A percentile compares a stretch with the other conserved stretches of the same genome.
Conservation (phyloP, 1,284 basidiomycete species). For the Lentinula novae-zelandiae region DNA sequence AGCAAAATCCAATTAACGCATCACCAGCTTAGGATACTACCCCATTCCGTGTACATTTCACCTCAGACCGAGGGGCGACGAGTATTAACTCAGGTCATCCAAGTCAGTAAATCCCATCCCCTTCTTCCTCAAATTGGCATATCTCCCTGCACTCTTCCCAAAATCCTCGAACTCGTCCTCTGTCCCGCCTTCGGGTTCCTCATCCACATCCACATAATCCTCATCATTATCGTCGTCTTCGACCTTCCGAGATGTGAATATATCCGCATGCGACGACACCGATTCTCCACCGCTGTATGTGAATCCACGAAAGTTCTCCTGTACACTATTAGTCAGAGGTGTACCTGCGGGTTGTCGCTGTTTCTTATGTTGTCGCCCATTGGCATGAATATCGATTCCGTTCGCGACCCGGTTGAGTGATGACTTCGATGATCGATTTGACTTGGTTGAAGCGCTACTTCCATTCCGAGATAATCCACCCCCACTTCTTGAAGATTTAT, state of each 20-base stretch:
- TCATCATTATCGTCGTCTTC: constrained; percentile 37
- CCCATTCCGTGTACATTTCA: not conserved
- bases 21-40: not conserved
- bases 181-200: constrained; percentile 27
- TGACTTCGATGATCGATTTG: constrained; percentile 4
- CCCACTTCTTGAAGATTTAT: not conserved
- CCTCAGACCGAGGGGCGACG: not conserved
- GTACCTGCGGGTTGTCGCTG: constrained; percentile 37
- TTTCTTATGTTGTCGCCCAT: constrained; percentile 37
- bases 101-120: constrained; percentile 43
- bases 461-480: constrained; percentile 5
- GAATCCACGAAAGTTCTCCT: constrained; percentile 93
- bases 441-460: constrained; percentile 4
- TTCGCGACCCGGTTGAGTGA: constrained; percentile 18
- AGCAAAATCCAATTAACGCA: not conserved
- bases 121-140: constrained; percentile 50
- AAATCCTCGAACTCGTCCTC: constrained; percentile 67
- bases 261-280: constrained; percentile 36
- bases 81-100: constrained; percentile 22
- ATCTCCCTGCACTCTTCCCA: constrained; percentile 55
- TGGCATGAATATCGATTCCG: constrained; percentile 51
- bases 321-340: constrained; percentile 83
- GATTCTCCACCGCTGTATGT: constrained; percentile 87
- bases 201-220: constrained; percentile 40
- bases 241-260: constrained; percentile 36